These are phyloP conservation scores for Nemophila menziesii DNA, from an alignment of 257 asterid species.

Conservation along the genomic window DNA sequence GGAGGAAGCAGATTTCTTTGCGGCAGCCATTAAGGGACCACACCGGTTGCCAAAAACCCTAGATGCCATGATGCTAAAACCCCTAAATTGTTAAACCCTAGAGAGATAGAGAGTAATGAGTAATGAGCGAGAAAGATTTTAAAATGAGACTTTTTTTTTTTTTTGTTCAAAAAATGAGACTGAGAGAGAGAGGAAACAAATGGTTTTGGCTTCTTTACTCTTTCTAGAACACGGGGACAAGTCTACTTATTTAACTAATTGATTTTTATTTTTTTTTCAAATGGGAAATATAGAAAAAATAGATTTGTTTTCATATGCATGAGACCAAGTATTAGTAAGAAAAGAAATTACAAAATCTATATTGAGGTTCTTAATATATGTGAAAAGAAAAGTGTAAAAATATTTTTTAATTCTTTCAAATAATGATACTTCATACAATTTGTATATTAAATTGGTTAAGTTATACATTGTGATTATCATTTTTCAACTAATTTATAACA, in stretches of 20 bases:
- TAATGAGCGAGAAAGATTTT: not conserved
- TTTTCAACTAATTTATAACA: no score
- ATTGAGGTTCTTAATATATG: no score
- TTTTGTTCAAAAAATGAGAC: not conserved
- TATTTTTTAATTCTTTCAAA: no score
- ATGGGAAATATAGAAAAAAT: not conserved
- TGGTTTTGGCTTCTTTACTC: not conserved
- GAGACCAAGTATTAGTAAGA: no score
- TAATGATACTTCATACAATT: no score
- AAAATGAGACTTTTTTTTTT: no score
- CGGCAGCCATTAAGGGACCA: constrained; percentile 37
- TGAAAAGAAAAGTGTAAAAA: no score
- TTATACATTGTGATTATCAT: no score
- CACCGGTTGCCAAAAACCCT: constrained; percentile 32
- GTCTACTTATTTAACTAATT: not conserved
- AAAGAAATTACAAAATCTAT: no score
- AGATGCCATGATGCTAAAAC: constrained; percentile 21
- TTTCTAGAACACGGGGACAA: not conserved
- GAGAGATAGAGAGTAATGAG: constrained; percentile 6
- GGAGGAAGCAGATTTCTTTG: constrained; percentile 24
- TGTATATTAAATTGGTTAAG: no score
- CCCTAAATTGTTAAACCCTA: constrained; percentile 18
- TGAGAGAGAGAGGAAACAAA: not conserved
- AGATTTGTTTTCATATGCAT: no score
- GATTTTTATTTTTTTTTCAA: no score